Conservation (phyloP, 306 rosid genomes). For the Prunus davidiana region DNA sequence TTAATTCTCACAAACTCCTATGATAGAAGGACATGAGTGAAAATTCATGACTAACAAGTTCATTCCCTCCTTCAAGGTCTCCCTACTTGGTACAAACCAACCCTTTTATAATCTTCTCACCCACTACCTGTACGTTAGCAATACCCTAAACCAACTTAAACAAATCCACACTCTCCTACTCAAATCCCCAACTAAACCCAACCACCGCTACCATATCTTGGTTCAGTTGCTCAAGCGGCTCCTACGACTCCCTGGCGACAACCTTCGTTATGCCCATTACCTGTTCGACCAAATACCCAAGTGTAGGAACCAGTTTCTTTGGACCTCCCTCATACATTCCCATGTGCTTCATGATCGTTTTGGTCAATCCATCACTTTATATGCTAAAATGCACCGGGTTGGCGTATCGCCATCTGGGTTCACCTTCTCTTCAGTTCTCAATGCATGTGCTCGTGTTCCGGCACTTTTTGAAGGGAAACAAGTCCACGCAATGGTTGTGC, state of each 20-base stretch:
- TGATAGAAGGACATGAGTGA: neutral
- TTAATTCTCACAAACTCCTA: too few relatives aligned
- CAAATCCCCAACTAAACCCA: conserved; percentile 33
- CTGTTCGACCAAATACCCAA: conserved; percentile 58
- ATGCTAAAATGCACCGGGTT: conserved; percentile 52
- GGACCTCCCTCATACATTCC: conserved; percentile 61
- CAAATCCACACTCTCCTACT: conserved; percentile 49
- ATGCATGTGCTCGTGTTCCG: conserved; percentile 51
- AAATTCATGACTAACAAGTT: conserved; percentile 16
- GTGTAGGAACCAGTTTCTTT: conserved; percentile 38
- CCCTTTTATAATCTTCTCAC: neutral
- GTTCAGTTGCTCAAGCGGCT: conserved; percentile 35
- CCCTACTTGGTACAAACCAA: neutral
- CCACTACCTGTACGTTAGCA: conserved; percentile 24
- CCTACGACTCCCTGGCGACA: conserved; percentile 18
- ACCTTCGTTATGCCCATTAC: conserved; percentile 49
- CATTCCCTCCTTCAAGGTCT: neutral
- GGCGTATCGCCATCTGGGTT: conserved; percentile 50
- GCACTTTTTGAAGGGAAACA: conserved; percentile 49
- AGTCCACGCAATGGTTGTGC: conserved; percentile 44
- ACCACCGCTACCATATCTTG: conserved; percentile 22
- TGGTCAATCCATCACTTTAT: conserved; percentile 39
- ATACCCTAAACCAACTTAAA: conserved; percentile 39
- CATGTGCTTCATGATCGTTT: conserved; percentile 31
- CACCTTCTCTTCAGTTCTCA: conserved; percentile 66